A percentile compares a stretch with the other conserved stretches of the same genome.
Evolutionary conservation across 441 rosid genomes (phyloP).

Genomic region (Syzygium syzygioides): DNA sequence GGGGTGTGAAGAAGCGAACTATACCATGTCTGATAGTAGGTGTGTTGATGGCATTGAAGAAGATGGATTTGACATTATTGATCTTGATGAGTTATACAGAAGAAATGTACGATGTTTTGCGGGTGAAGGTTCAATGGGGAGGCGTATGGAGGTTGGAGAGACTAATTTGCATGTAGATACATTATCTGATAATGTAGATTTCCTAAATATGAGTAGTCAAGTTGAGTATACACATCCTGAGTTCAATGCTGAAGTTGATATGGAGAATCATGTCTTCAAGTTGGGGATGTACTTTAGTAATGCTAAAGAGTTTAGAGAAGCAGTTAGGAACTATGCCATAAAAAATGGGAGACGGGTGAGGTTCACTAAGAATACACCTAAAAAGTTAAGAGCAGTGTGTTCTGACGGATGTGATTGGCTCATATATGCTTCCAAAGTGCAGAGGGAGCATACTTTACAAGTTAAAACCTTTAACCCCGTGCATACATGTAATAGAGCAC

Average conservation of each 20-base stretch:
- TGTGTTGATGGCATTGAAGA: not conserved
- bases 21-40: not conserved
- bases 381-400: not conserved
- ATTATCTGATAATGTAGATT: not conserved
- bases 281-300: not conserved
- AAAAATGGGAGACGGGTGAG: not conserved
- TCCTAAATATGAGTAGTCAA: not conserved
- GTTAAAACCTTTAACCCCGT: not conserved
- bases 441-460: not conserved
- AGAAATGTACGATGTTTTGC: not conserved
- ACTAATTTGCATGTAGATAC: not conserved
- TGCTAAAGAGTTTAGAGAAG: not conserved
- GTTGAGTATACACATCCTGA: not conserved
- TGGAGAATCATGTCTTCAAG: not conserved
- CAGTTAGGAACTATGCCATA: not conserved
- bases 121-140: not conserved
- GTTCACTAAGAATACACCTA: accelerated
- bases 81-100: not conserved
- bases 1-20: not conserved
- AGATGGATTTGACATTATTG: not conserved
- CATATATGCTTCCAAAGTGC: not conserved
- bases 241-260: not conserved
- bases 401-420: not conserved
- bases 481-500: not conserved
- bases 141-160: not conserved